Percentiles rank a stretch among this genome's conserved stretches.
These are phyloP conservation scores for Punica granatum DNA, from an alignment of 345 rosid species.

Conservation along the genomic window DNA sequence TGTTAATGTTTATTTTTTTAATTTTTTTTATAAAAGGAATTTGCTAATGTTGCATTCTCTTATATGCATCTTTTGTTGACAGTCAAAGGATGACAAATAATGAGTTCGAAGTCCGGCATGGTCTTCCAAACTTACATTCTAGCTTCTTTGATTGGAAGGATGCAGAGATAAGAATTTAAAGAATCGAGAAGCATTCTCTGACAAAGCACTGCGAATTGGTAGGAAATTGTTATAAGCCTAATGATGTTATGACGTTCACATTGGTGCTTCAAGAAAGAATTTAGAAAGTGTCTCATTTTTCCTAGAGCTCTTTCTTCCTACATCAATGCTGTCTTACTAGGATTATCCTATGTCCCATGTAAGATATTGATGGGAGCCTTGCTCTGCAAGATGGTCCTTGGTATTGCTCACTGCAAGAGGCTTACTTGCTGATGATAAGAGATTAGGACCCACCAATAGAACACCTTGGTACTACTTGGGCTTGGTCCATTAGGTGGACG, in stretches of 20 bases:
- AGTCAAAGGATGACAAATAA: slow-evolving; percentile 59
- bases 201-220: slow-evolving; percentile 63
- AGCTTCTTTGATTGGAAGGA: slow-evolving; percentile 86
- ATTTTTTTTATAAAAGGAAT: no score
- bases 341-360: slow-evolving; percentile 53
- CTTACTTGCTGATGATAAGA: slow-evolving; percentile 76
- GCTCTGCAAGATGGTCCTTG: slow-evolving; percentile 34
- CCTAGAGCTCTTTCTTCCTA: slow-evolving; percentile 37
- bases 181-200: slow-evolving; percentile 67
- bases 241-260: neutral
- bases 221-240: slow-evolving; percentile 37
- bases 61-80: slow-evolving; percentile 7
- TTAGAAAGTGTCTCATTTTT: neutral
- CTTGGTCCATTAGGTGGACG: slow-evolving; percentile 61
- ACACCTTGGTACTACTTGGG: slow-evolving; percentile 91
- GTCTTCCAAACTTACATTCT: slow-evolving; percentile 72
- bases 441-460: slow-evolving; percentile 75
- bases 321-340: slow-evolving; percentile 50
- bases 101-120: slow-evolving; percentile 95
- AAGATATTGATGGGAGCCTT: slow-evolving; percentile 55
- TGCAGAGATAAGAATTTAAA: slow-evolving; percentile 77
- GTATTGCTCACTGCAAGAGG: slow-evolving; percentile 78
- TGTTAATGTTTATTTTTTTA: no score
- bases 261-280: neutral
- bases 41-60: neutral